A percentile compares a stretch with the other conserved stretches of the same genome.
These are phyloP conservation scores for Suillus bovinus DNA, from an alignment of 768 basidiomycete genomes.

Conservation along the genomic window DNA sequence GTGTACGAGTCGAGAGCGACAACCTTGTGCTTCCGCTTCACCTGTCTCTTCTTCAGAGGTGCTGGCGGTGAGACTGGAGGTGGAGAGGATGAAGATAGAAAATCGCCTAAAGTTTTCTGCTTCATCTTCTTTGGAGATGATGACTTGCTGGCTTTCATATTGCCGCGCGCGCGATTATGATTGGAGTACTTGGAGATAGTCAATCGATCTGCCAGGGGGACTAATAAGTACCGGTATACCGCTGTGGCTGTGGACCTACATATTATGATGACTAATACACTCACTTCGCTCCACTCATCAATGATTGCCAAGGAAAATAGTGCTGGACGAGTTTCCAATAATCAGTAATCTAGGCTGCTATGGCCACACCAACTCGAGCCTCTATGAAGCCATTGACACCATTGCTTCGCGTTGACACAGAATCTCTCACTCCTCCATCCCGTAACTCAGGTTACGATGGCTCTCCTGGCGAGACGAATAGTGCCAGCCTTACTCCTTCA, in stretches of 20 bases:
- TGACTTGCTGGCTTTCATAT: constrained; percentile 21
- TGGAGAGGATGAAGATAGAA: constrained; percentile 32
- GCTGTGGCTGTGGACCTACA: background rate
- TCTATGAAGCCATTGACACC: constrained; percentile 9
- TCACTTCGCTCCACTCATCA: no score
- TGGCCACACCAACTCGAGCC: background rate
- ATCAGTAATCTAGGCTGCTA: background rate
- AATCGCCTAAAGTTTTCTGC: constrained; percentile 46
- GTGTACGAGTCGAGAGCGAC: constrained; percentile 17
- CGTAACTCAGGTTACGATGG: background rate
- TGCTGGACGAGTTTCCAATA: background rate
- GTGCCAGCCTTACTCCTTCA: constrained; percentile 21
- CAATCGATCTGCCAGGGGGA: background rate
- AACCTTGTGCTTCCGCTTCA: constrained; percentile 20
- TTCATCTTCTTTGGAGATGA: constrained; percentile 31
- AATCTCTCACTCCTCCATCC: constrained; percentile 7
- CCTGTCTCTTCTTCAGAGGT: constrained; percentile 8
- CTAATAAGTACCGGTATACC: background rate
- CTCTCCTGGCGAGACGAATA: background rate
- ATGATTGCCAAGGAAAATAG: no score
- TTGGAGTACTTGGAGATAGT: background rate
- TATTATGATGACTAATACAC: background rate
- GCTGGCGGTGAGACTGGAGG: constrained; percentile 22
- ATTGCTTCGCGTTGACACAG: constrained; percentile 15
- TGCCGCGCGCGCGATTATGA: background rate